Evolutionary conservation across 768 basidiomycete genomes (phyloP).

Genomic region (Suillus subalutaceus): DNA sequence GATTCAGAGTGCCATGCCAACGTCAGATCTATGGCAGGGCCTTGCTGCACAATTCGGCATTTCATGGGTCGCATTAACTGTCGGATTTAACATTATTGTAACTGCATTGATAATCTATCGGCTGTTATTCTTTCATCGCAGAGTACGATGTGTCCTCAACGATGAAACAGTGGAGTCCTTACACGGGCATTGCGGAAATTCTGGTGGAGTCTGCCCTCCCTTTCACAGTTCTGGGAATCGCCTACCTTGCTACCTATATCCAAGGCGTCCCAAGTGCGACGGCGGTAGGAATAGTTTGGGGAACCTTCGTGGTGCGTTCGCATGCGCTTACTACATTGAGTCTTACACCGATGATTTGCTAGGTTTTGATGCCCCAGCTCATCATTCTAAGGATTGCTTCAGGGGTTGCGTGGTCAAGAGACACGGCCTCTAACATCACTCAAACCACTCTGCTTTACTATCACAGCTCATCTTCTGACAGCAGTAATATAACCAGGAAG

Average conservation of each 20-base stretch:
- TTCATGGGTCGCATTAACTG: conserved; percentile 2
- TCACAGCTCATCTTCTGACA: neutral
- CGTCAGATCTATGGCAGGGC: conserved; percentile 3
- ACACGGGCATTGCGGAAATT: conserved; percentile 2
- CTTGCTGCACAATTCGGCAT: conserved; percentile 7
- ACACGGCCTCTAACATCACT: neutral
- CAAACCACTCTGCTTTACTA: neutral
- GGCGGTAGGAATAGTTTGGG: neutral
- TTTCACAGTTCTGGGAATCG: conserved; percentile 8
- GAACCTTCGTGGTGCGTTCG: conserved; percentile 6
- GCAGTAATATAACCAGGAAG: neutral
- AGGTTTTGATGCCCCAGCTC: conserved; percentile 12
- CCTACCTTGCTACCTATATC: conserved; percentile 4
- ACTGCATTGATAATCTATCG: neutral
- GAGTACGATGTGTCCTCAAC: neutral
- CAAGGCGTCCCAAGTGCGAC: neutral
- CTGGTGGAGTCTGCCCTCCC: conserved; percentile 10
- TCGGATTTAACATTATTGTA: conserved; percentile 9
- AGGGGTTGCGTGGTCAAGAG: conserved; percentile 7
- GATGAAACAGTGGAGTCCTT: neutral
- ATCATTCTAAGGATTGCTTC: conserved; percentile 5
- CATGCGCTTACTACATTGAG: neutral
- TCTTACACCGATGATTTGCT: neutral
- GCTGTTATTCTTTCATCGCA: neutral
- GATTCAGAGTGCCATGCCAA: neutral